A percentile compares a stretch with the other conserved stretches of the same genome.
Conservation (phyloP, 805 yeast species). For the Starmerella powellii region DNA sequence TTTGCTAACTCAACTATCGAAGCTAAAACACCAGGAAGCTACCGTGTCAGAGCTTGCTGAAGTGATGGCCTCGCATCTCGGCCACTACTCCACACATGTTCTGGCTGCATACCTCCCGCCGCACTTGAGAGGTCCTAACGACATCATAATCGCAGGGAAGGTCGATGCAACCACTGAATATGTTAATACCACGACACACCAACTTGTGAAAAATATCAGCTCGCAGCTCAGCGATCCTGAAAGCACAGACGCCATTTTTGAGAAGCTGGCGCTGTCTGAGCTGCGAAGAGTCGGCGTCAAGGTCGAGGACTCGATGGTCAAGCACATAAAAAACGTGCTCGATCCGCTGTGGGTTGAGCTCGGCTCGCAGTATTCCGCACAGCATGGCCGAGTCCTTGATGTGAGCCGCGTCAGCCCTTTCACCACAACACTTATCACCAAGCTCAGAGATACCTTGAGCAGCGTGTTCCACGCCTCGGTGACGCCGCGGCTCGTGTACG, state of each 20-base stretch:
- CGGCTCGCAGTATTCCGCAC: slow-evolving; percentile 31
- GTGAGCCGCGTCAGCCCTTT: slow-evolving; percentile 18
- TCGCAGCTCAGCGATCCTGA: slow-evolving; percentile 1
- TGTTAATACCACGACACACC: slow-evolving; percentile 63
- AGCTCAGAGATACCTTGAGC: slow-evolving; percentile 35
- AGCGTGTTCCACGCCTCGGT: slow-evolving; percentile 42
- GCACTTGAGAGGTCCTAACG: slow-evolving; percentile 38
- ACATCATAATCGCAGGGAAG: slow-evolving; percentile 53
- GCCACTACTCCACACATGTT: slow-evolving; percentile 43
- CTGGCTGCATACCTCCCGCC: slow-evolving; percentile 41
- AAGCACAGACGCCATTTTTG: slow-evolving; percentile 7
- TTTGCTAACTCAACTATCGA: slow-evolving; percentile 55
- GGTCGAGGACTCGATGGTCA: slow-evolving; percentile 34
- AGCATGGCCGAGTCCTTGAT: slow-evolving; percentile 5
- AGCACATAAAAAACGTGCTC: slow-evolving; percentile 48
- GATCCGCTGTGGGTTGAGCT: slow-evolving; percentile 76
- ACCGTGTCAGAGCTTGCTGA: slow-evolving; percentile 36
- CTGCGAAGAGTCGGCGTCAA: slow-evolving; percentile 14
- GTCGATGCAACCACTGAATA: slow-evolving; percentile 84
- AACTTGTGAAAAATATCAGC: slow-evolving; percentile 45
- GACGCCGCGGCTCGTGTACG: slow-evolving; percentile 34
- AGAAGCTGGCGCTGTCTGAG: slow-evolving; percentile 9
- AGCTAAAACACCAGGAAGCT: slow-evolving; percentile 37
- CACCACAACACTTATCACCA: slow-evolving; percentile 27
- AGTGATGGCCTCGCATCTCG: slow-evolving; percentile 55